phyloP scores from a whole-genome alignment of 2,329 filamentous ascomycete genomes.

The Thielaviopsis euricoi region DNA sequence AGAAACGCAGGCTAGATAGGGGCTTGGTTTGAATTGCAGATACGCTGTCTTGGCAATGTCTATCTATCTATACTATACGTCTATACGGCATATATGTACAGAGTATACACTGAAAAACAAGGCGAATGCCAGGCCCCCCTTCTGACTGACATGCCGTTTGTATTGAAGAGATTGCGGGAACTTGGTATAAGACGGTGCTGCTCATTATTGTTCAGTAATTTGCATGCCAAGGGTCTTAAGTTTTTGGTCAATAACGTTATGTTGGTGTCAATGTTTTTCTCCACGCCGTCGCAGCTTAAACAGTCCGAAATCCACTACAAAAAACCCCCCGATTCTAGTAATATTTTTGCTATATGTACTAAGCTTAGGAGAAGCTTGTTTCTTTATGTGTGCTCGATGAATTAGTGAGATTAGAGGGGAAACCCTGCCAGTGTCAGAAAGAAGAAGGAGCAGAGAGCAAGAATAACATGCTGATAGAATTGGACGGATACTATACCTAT shows the following conservation, averaged over 20 bases:
- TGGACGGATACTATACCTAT: too few relatives aligned
- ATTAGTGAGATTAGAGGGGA: too few relatives aligned
- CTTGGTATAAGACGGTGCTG: too few relatives aligned
- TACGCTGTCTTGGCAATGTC: neutral
- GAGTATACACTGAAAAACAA: neutral
- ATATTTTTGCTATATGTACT: too few relatives aligned
- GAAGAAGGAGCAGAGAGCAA: too few relatives aligned
- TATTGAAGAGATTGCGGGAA: too few relatives aligned
- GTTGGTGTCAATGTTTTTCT: neutral
- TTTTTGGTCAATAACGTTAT: neutral
- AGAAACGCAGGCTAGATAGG: neutral
- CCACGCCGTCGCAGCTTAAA: neutral
- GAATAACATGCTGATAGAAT: too few relatives aligned
- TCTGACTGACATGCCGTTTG: neutral
- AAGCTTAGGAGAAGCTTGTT: too few relatives aligned
- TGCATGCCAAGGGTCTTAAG: neutral
- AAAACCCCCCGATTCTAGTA: too few relatives aligned
- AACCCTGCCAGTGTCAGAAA: too few relatives aligned
- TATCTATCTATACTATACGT: neutral
- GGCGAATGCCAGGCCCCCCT: neutral
- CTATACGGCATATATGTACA: neutral
- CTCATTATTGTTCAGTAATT: neutral
- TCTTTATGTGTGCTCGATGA: too few relatives aligned
- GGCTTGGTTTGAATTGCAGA: neutral
- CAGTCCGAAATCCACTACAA: neutral